Evolutionary conservation across 441 rosid species (phyloP), one percentile per base, ranked within the genome.

Genomic region (Jatropha multifida): DNA sequence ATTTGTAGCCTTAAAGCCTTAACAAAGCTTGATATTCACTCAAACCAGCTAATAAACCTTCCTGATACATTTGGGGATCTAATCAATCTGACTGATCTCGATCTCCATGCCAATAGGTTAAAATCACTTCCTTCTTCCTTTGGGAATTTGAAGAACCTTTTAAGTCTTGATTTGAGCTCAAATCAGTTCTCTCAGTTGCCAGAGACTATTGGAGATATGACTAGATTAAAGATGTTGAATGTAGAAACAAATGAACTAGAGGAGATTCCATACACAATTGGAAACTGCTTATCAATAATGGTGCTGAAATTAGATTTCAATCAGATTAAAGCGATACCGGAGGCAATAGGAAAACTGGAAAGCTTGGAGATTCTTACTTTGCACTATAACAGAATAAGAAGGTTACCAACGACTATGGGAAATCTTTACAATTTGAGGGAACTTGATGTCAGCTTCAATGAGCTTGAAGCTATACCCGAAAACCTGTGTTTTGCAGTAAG

Each of bases 401-500:
- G 87, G 79, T 79, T 87, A 76, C 94, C 94, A 18, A 86, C 94
- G 72, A 86, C 92, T 7, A 85, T 80, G 73, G 85, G 84, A 2
- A 85, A 86, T 66, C 91, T 88, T 55, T 27, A 79, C 77, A 85
- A 76, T 44, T 77, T 90, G 70, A 82, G 73, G 85, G 94, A 90
- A 74, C 90, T 90, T 26, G 94, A 88, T 72, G 82, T 86, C 26
- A 87, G 88, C 87, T 90, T 90, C 91, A 90, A 90, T 58, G 94
- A 90, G 77, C 82, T 90, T 0, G 90, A 84, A 46, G 82, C 46
- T 18, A 67, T 90, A 71, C 90, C 94, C 0, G 94, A 88, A 81
- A 88, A 78, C 82, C 82, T 90, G 7, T 87, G 88, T 69, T 81
- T 87, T 46, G 92, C 85, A 0, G 80, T 61, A 17, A 77, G 81